Percentiles rank a stretch among this genome's conserved stretches.
phyloP scores from a whole-genome alignment of 352 stramenopile genomes.

The Phytopythium cucurbitacearum region DNA sequence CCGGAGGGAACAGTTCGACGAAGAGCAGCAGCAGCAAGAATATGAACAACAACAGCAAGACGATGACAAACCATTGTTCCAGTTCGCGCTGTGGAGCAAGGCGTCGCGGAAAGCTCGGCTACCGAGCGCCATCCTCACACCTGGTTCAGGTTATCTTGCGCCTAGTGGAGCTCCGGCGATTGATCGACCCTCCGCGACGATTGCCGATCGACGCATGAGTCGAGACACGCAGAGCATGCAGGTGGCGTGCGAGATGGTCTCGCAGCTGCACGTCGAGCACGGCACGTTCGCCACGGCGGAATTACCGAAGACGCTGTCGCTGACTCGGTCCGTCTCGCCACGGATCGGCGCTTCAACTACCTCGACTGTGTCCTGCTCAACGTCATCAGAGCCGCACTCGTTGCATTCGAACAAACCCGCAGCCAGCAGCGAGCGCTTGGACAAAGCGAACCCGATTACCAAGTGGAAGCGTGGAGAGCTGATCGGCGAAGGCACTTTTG shows the following conservation, averaged over 20 bases:
- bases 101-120: conserved; percentile 34
- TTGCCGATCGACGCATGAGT: conserved; percentile 3
- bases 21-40: conserved; percentile 6
- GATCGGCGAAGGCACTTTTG: conserved; percentile 95
- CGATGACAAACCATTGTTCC: conserved; percentile 29
- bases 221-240: conserved; percentile 11
- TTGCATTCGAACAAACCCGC: too few species aligned
- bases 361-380: conserved; percentile 19
- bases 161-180: not conserved
- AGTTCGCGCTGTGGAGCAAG: conserved; percentile 62
- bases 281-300: conserved; percentile 12
- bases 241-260: conserved; percentile 27
- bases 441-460: conserved; percentile 31
- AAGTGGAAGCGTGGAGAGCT: conserved; percentile 93
- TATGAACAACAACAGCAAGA: not conserved
- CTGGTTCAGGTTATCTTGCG: not conserved
- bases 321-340: conserved; percentile 49
- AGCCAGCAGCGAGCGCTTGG: not conserved
- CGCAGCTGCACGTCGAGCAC: conserved; percentile 27
- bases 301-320: conserved; percentile 30
- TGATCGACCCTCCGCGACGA: not conserved
- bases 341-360: conserved; percentile 24
- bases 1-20: not conserved
- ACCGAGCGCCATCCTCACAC: conserved; percentile 40
- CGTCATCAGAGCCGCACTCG: conserved; percentile 2